Conservation (phyloP, 2,329 filamentous ascomycete genomes). For the Aspergillus texensis region DNA sequence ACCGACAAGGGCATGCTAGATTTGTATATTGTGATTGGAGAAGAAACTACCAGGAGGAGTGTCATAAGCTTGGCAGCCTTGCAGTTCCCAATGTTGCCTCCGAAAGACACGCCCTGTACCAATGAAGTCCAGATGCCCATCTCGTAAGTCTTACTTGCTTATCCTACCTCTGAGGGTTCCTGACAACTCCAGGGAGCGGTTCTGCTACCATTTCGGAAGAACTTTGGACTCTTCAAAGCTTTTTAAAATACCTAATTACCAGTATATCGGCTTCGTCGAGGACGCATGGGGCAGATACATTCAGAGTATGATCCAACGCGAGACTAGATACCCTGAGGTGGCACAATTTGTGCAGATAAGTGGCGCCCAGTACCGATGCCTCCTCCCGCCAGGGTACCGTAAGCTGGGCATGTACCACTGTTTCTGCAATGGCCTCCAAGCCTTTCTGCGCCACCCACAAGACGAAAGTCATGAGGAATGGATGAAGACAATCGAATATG, state of each 20-base stretch:
- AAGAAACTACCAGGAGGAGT: conserved; percentile 8
- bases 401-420: conserved; percentile 10
- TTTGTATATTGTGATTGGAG: conserved; percentile 17
- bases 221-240: conserved; percentile 2
- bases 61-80: conserved; percentile 11
- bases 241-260: conserved; percentile 4
- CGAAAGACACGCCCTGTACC: background rate
- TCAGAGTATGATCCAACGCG: background rate
- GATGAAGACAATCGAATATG: conserved; percentile 13
- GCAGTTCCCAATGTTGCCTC: background rate
- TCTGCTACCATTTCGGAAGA: background rate
- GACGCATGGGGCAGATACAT: conserved; percentile 18
- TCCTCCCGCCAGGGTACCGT: conserved; percentile 17
- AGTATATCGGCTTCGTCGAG: conserved; percentile 17
- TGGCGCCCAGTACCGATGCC: conserved; percentile 9
- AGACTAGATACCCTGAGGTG: background rate
- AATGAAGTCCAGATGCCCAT: background rate
- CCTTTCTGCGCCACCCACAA: conserved; percentile 12
- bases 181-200: background rate
- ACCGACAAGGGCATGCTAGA: background rate
- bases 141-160: background rate
- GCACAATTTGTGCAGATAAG: background rate
- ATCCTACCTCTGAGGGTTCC: background rate
- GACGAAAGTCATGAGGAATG: conserved; percentile 20
- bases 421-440: conserved; percentile 13